These are phyloP conservation scores for Aspergillus mulundensis DNA, from an alignment of 495 filamentous ascomycete genomes.

Conservation along the genomic window DNA sequence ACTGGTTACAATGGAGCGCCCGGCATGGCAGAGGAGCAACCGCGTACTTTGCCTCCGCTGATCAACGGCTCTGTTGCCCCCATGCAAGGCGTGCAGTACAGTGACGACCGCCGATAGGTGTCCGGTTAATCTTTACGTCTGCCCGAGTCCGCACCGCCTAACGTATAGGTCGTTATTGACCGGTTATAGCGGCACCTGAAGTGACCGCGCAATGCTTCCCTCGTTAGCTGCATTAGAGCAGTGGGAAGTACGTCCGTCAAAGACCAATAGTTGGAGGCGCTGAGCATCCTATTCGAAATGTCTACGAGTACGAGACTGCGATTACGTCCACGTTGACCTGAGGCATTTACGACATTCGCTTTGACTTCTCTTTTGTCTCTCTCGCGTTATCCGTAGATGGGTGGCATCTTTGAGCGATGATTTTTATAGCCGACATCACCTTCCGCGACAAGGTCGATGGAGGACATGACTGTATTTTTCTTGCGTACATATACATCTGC, in stretches of 20 bases:
- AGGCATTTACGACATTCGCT: constrained; percentile 5
- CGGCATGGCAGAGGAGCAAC: constrained; percentile 38
- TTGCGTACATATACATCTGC: constrained; percentile 8
- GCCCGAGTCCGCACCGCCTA: not conserved
- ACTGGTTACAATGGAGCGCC: constrained; percentile 31
- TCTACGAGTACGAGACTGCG: constrained; percentile 1
- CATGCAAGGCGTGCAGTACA: constrained; percentile 58
- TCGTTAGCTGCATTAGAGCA: not conserved
- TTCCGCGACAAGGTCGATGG: not conserved
- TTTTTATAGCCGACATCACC: not conserved
- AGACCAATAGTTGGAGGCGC: not conserved
- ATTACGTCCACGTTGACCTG: not conserved
- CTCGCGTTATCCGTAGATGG: constrained; percentile 17
- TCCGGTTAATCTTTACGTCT: not conserved
- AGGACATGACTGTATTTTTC: constrained; percentile 2
- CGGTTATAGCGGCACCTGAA: not conserved
- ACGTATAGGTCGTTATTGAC: not conserved
- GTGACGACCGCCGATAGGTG: constrained; percentile 44
- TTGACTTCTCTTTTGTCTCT: not conserved
- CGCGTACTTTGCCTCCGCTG: constrained; percentile 49
- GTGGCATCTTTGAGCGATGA: constrained; percentile 15
- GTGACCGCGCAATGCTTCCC: not conserved
- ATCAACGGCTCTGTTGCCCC: constrained; percentile 48
- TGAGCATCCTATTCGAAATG: not conserved
- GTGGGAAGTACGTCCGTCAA: not conserved